A percentile compares a stretch with the other conserved stretches of the same genome.
Evolutionary conservation across 2,329 filamentous ascomycete genomes (phyloP).

Genomic region (Cladosporium halotolerans): DNA sequence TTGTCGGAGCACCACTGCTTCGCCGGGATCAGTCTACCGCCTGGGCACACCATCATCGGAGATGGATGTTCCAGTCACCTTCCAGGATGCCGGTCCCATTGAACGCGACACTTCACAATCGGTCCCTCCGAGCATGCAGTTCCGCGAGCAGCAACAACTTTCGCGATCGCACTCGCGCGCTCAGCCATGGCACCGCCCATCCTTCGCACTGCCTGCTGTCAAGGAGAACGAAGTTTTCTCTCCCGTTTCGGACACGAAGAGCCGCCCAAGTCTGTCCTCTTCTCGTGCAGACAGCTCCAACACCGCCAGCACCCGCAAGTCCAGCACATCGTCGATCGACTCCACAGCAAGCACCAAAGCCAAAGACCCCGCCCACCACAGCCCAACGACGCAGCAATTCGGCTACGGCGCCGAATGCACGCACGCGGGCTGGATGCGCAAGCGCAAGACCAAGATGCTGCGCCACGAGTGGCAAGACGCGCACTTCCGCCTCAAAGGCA

Average conservation of each 20-base stretch:
- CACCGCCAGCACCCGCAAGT: constrained; percentile 21
- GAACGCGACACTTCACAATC: constrained; percentile 79
- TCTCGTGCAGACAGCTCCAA: constrained; percentile 36
- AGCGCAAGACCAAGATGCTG: constrained; percentile 81
- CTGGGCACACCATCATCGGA: constrained; percentile 86
- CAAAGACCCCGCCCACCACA: constrained; percentile 29
- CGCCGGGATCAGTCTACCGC: constrained; percentile 60
- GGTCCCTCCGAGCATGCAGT: constrained; percentile 89
- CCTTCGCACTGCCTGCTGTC: constrained; percentile 63
- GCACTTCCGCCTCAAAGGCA: constrained; percentile 73
- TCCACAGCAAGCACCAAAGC: constrained; percentile 18
- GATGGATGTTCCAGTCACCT: constrained; percentile 78
- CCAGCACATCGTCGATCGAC: constrained; percentile 9
- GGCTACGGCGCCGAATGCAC: constrained; percentile 30
- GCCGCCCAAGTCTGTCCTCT: constrained; percentile 1
- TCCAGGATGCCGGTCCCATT: constrained; percentile 63
- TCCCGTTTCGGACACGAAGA: constrained; percentile 12
- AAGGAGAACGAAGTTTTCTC: constrained; percentile 47
- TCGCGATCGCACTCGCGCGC: constrained; percentile 34
- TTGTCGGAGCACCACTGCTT: constrained; percentile 40
- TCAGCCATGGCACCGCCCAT: constrained; percentile 52
- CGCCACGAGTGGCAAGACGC: constrained; percentile 91
- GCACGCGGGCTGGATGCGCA: constrained; percentile 77
- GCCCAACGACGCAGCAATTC: constrained; percentile 22
- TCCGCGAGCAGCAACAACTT: constrained; percentile 45